Conservation (phyloP, 345 rosid species). For the Eutrema yunnanense region DNA sequence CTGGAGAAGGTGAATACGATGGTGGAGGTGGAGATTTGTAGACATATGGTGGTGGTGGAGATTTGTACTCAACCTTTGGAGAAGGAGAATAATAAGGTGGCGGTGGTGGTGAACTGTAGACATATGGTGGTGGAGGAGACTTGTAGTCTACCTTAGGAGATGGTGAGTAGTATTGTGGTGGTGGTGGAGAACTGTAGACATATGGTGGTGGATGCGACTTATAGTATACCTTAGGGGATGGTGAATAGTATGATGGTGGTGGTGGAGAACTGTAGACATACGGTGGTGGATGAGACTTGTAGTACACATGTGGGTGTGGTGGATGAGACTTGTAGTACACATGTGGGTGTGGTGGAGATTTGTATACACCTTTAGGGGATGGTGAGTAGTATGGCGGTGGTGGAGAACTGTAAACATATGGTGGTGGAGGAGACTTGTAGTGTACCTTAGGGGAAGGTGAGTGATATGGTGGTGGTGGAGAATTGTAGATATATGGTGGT, state of each 20-base stretch:
- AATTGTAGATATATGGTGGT: background rate
- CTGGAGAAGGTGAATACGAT: background rate
- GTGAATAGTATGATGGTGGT: too few species aligned
- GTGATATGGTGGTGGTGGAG: background rate
- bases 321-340: too few species aligned
- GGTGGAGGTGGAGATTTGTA: constrained; percentile 15
- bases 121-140: constrained; percentile 1
- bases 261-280: too few species aligned
- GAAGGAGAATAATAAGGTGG: background rate
- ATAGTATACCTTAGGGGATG: too few species aligned
- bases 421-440: too few species aligned
- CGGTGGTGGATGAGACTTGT: too few species aligned
- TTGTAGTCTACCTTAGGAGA: background rate
- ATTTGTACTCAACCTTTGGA: background rate
- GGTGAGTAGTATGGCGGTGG: background rate
- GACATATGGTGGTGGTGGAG: constrained; percentile 10
- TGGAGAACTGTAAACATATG: too few species aligned
- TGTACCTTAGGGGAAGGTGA: too few species aligned
- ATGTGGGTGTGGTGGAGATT: too few species aligned
- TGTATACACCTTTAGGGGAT: background rate
- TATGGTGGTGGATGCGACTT: too few species aligned
- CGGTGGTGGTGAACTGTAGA: background rate
- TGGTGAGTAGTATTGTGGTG: background rate
- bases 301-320: too few species aligned
- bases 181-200: background rate